Conservation (phyloP, 352 stramenopile species). For the Halophytophthora polymorphica region DNA sequence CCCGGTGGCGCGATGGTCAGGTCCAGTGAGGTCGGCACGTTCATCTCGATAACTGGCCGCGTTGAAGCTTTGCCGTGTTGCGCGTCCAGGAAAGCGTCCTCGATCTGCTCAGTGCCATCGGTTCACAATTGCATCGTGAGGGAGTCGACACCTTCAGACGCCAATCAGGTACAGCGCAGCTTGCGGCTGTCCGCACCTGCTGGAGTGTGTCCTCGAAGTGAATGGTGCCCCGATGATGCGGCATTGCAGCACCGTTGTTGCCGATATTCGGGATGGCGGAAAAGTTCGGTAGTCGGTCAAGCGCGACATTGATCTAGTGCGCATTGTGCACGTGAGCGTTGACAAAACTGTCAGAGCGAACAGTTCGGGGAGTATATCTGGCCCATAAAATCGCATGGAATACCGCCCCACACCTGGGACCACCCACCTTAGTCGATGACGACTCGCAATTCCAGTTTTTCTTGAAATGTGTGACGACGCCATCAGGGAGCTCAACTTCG, state of each 20-base stretch:
- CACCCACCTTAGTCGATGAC: conserved; percentile 76
- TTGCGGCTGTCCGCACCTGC: conserved; percentile 28
- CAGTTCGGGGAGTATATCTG: background rate
- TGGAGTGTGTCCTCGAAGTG: conserved; percentile 84
- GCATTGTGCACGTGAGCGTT: background rate
- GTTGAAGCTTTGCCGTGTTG: conserved; percentile 62
- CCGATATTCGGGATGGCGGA: conserved; percentile 67
- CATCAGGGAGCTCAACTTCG: conserved; percentile 42
- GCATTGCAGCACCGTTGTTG: conserved; percentile 55
- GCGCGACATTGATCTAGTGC: conserved; percentile 87
- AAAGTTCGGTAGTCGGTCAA: conserved; percentile 84
- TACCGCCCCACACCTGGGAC: too few relatives aligned
- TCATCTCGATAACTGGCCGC: conserved; percentile 90
- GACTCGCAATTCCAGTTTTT: conserved; percentile 82
- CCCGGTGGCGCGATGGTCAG: conserved; percentile 67
- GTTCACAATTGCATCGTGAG: background rate
- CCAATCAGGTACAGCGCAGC: background rate
- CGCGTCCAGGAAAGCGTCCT: conserved; percentile 84
- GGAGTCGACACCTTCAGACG: background rate
- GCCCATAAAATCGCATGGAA: too few relatives aligned
- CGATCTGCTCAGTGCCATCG: conserved; percentile 51
- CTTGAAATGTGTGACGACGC: conserved; percentile 67
- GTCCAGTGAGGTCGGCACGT: conserved; percentile 86
- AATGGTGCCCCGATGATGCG: conserved; percentile 85
- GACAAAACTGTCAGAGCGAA: background rate